These are phyloP conservation scores for Amanita rimosa DNA, from an alignment of 768 basidiomycete species.

Conservation along the genomic window DNA sequence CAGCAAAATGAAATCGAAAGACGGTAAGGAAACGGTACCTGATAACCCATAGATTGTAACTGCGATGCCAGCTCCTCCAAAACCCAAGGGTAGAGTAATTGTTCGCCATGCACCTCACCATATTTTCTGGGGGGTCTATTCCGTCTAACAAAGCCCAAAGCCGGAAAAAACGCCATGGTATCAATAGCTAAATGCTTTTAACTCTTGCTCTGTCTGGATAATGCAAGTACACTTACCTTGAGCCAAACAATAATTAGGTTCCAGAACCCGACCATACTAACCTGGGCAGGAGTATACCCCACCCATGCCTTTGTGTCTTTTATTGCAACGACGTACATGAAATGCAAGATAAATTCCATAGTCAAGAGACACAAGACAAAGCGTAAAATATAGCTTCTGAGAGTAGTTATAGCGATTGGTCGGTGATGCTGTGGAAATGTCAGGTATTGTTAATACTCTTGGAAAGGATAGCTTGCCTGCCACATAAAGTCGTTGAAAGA, in stretches of 20 bases:
- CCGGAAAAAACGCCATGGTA: constrained; percentile 96
- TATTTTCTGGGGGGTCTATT: constrained; percentile 93
- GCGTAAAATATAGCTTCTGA: constrained; percentile 52
- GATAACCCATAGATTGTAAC: constrained; percentile 92
- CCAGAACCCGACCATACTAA: constrained; percentile 95
- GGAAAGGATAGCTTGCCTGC: constrained; percentile 48
- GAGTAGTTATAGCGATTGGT: constrained; percentile 34
- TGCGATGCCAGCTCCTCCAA: constrained; percentile 95
- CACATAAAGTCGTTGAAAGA: constrained; percentile 93
- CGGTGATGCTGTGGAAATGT: constrained; percentile 40
- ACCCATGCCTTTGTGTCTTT: constrained; percentile 81
- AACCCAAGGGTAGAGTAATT: constrained; percentile 91
- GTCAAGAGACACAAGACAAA: constrained; percentile 63
- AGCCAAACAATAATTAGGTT: constrained; percentile 94
- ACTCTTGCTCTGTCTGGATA: neutral
- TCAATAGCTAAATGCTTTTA: constrained; percentile 53
- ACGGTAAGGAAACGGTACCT: constrained; percentile 32
- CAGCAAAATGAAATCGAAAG: neutral
- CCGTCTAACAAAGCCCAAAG: constrained; percentile 85
- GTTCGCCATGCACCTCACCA: constrained; percentile 97
- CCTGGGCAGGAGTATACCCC: constrained; percentile 65
- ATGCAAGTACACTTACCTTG: constrained; percentile 45
- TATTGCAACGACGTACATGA: constrained; percentile 95
- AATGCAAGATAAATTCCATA: constrained; percentile 89
- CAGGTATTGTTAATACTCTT: neutral